phyloP scores from a whole-genome alignment of 768 basidiomycete genomes.

The Cystobasidium tubakii region DNA sequence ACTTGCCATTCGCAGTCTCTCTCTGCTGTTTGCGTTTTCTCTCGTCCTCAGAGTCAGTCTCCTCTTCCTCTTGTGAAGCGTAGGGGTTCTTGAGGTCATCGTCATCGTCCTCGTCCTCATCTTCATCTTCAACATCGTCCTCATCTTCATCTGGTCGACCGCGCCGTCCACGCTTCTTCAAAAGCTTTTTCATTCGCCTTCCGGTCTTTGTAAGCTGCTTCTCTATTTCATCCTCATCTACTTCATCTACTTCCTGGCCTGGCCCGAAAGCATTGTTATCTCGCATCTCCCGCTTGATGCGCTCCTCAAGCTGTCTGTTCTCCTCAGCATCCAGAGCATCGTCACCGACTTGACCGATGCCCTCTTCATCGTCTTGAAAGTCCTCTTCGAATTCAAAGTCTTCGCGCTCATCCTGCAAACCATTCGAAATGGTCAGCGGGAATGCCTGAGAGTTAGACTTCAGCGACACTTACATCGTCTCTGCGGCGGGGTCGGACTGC shows the following conservation, averaged over 20 bases:
- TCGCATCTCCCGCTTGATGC: constrained; percentile 31
- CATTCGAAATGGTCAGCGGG: background rate
- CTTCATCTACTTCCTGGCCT: background rate
- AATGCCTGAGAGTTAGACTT: background rate
- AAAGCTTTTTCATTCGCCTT: constrained; percentile 9
- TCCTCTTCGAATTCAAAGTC: constrained; percentile 34
- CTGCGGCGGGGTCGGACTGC: constrained; percentile 5
- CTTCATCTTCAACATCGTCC: constrained; percentile 25
- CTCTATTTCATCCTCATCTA: constrained; percentile 11
- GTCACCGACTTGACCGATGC: constrained; percentile 33
- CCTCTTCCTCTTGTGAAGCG: constrained; percentile 21
- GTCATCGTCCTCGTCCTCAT: constrained; percentile 21
- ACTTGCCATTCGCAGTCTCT: background rate
- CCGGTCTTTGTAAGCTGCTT: constrained; percentile 19
- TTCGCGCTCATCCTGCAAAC: constrained; percentile 18
- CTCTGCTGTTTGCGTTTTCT: constrained; percentile 2
- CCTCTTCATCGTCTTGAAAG: constrained; percentile 35
- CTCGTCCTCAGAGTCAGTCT: constrained; percentile 21
- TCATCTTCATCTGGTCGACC: constrained; percentile 29
- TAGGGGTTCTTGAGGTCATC: constrained; percentile 28
- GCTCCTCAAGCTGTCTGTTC: constrained; percentile 27
- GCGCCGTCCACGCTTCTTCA: constrained; percentile 27
- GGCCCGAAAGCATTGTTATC: constrained; percentile 5
- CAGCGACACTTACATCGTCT: constrained; percentile 3
- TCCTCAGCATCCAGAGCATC: constrained; percentile 27